Evolutionary conservation across 306 rosid genomes (phyloP), one percentile per base, ranked within the genome.

Genomic region (Fragaria vesca): DNA sequence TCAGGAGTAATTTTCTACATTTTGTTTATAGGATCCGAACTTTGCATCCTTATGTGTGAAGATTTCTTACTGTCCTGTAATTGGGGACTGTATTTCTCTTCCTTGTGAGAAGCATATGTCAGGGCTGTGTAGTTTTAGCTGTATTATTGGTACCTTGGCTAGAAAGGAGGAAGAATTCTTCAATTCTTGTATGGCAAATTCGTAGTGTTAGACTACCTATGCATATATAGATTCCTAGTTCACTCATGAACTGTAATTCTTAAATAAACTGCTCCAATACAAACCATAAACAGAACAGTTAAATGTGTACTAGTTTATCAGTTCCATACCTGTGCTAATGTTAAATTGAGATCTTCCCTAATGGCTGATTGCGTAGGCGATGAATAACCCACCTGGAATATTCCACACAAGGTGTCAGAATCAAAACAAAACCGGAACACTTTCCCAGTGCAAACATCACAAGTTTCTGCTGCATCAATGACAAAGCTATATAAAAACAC

Each of bases 281-380:
- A 70, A 47, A 43, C 6, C 42, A 38, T 38, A 38, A 38, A 38
- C 42, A 38, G 32, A 52, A 4, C n/a, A 51, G 76, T 34, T n/a
- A 71, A 8, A 42, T 13, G 48, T 51, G 66, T 26, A 72, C 9
- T 18, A 54, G 66, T 12, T 60, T 24, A 62, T 38, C 45, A 73
- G 57, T 40, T 54, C 15, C 80, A 73, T 85, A 88, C 97, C 92
- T 94, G 85, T 63, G 90, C 89, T 84, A 94, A 73, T 81, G 97
- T 78, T 46, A 94, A 83, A 78, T 48, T 71, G 72, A 92, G 90
- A 81, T 94, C 97, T 69, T 79, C 30, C 45, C 80, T 86, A 78
- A 94, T 89, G 66, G 89, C 97, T 70, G 77, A 77, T 73, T 92
- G 93, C 70, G 94, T 83, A 7, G 98, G 98, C 18, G 98, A 94